Base-by-base conservation (phyloP, 768 basidiomycete genomes). In the Naganishia onofrii region DNA sequence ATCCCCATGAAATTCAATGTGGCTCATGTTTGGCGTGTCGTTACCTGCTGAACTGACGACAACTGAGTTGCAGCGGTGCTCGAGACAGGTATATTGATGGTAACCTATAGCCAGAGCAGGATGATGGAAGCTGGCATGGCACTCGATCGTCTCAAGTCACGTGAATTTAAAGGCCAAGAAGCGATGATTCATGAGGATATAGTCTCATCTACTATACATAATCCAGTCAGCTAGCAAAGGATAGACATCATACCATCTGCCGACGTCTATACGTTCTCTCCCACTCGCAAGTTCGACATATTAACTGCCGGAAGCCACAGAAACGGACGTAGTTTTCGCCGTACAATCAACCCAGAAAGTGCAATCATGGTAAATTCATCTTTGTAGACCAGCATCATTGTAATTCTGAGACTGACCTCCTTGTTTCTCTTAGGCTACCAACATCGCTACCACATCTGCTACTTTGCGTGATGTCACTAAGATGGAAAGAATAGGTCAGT, bases 401-500 rank as follows among this genome's bases (percentile, higher is more conserved):
- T n/a, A n/a, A n/a, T n/a, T 26, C 12, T 12, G 4, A n/a, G 6
- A 51, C n/a, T 51, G 48, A 51, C 23, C 48, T 26, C 19, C 9
- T 12, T 38, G 57, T 38, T 46, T 44, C 42, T 5, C 1, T 9
- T 69, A 80, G 80, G 75, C 79, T 55, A 75, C 78, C 60, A 80
- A 79, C 66, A 81, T 79, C 69, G 76, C 77, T 21, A 74, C 52
- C 73, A 78, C 69, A 71, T 75, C 63, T 44, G 72, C 60, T 34
- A 69, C 76, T 66, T 63, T 76, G 26, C 74, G 77, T 65, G 82
- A 82, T 51, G 72, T 77, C 19, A 81, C 81, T 31, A 81, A 82
- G 67, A 80, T 82, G 76, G 81, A 82, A 74, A 76, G 81, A 23
- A 81, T 82, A 63, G 80, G 81, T 80, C 6, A 23, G 78, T 73